phyloP scores from a whole-genome alignment of 2,329 filamentous ascomycete genomes.

The Pseudogymnoascus sp. region DNA sequence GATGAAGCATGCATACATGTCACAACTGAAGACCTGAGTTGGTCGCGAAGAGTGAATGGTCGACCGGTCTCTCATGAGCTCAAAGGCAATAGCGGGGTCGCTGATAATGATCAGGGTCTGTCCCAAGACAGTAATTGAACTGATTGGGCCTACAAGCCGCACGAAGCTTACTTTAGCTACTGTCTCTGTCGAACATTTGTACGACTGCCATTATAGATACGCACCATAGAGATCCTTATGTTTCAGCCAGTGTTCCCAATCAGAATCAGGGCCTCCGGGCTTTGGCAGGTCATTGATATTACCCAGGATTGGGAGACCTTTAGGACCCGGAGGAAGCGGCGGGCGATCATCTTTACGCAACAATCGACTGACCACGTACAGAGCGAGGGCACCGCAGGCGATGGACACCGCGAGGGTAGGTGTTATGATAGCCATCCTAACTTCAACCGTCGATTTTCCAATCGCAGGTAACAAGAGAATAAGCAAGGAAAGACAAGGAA shows the following conservation, averaged over 20 bases:
- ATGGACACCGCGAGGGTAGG: slow-evolving; percentile 5
- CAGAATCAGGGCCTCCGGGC: slow-evolving; percentile 22
- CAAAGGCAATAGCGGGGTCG: slow-evolving; percentile 29
- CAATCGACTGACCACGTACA: slow-evolving; percentile 11
- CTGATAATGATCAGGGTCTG: slow-evolving; percentile 37
- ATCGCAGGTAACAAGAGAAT: not conserved
- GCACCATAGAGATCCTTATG: slow-evolving; percentile 33
- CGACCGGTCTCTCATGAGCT: slow-evolving; percentile 34
- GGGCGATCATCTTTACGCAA: slow-evolving; percentile 8
- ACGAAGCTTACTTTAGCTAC: slow-evolving; percentile 10
- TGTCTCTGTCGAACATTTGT: not conserved
- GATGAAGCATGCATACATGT: slow-evolving; percentile 30
- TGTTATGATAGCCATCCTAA: not conserved
- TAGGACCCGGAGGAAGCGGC: slow-evolving; percentile 14
- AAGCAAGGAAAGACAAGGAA: not conserved
- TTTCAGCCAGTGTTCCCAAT: slow-evolving; percentile 37
- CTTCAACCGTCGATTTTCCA: not conserved
- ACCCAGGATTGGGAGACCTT: slow-evolving; percentile 16
- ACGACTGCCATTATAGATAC: slow-evolving; percentile 1
- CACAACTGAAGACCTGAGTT: slow-evolving; percentile 27
- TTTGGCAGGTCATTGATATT: slow-evolving; percentile 22
- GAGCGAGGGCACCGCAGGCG: slow-evolving; percentile 8
- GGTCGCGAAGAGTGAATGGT: slow-evolving; percentile 33
- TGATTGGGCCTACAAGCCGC: slow-evolving; percentile 20
- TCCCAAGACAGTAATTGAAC: slow-evolving; percentile 36